A percentile compares a stretch with the other conserved stretches of the same genome.
Evolutionary conservation across 2,329 filamentous ascomycete species (phyloP).

Genomic region (Colletotrichum shisoi): DNA sequence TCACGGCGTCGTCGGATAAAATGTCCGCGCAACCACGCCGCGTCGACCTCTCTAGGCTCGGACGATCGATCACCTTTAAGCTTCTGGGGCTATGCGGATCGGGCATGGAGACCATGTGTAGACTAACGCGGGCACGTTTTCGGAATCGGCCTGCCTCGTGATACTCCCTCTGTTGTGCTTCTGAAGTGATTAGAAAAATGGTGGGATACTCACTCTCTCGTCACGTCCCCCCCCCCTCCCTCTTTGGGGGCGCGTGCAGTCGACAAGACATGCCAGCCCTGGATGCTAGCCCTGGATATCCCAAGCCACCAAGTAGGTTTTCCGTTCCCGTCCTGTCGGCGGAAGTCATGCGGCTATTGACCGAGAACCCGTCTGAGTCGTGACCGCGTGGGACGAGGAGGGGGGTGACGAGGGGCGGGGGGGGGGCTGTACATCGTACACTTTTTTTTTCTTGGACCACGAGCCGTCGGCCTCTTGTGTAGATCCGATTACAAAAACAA

Average conservation of each 20-base stretch:
- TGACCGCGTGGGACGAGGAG: background rate
- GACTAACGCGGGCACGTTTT: constrained; percentile 8
- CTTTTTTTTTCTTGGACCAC: background rate
- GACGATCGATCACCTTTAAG: constrained; percentile 5
- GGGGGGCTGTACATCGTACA: no score
- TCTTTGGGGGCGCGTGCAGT: background rate
- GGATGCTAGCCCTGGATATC: background rate
- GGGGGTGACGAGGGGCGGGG: no score
- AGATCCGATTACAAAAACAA: background rate
- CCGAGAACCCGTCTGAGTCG: constrained; percentile 20
- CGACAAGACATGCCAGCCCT: background rate
- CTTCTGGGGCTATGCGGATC: constrained; percentile 14
- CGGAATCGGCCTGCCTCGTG: constrained; percentile 10
- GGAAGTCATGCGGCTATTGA: constrained; percentile 1
- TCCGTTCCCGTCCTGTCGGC: constrained; percentile 7
- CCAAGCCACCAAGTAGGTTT: background rate
- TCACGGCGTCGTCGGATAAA: no score
- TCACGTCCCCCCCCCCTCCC: background rate
- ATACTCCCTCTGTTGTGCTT: background rate
- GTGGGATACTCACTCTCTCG: background rate
- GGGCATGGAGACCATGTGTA: background rate
- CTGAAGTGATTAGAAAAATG: no score
- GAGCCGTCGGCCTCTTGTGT: constrained; percentile 5
- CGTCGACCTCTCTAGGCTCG: background rate
- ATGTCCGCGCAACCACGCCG: background rate